These are phyloP conservation scores for Cucumis sativus DNA, from an alignment of 306 rosid genomes.

Conservation along the genomic window Cucumber_9930_V3 NC_026661.2:19946501-19947000, in stretches of 20 bases:
- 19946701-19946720: background rate
- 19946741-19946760: background rate
- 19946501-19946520: too few species aligned
- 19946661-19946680: background rate
- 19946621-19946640: background rate
- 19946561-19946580: too few species aligned
- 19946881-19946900: background rate
- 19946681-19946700: background rate
- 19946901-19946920: background rate
- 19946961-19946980: background rate
- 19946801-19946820: background rate
- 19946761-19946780: background rate
- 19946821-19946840: constrained; percentile 36
- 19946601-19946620: background rate
- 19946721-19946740: background rate
- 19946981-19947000: background rate
- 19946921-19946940: constrained; percentile 5
- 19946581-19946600: too few species aligned
- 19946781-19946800: constrained; percentile 15
- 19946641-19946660: background rate
- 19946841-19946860: constrained; percentile 16
- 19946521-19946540: too few species aligned
- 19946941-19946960: background rate
- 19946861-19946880: background rate
- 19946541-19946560: too few species aligned